Conservation (phyloP, 1,139 yeast species). For the Yamadazyma triangularis region DNA sequence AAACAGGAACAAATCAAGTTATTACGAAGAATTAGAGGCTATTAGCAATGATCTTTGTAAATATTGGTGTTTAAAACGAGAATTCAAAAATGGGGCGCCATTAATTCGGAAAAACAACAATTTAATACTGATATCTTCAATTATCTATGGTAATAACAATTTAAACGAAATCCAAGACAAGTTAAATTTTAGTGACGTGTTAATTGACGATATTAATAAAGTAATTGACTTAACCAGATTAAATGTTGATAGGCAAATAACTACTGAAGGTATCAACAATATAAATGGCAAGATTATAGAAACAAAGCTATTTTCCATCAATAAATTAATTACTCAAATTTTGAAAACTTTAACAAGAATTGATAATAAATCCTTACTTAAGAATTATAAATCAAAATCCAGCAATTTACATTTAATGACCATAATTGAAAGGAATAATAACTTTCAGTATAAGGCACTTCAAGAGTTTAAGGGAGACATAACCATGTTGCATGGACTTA, state of each 20-base stretch:
- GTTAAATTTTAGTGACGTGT: slow-evolving; percentile 37
- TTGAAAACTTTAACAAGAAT: slow-evolving; percentile 13
- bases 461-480: slow-evolving; percentile 18
- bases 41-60: slow-evolving; percentile 57
- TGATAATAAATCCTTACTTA: slow-evolving; percentile 18
- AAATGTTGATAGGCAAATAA: slow-evolving; percentile 22
- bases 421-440: slow-evolving; percentile 16
- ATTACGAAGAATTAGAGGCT: slow-evolving; percentile 23
- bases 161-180: slow-evolving; percentile 31
- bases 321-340: slow-evolving; percentile 15
- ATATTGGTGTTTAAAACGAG: slow-evolving; percentile 85
- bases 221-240: slow-evolving; percentile 37
- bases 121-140: slow-evolving; percentile 27
- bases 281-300: slow-evolving; percentile 17
- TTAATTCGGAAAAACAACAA: slow-evolving; percentile 57
- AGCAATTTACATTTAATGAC: slow-evolving; percentile 3
- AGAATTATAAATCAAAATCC: slow-evolving; percentile 12
- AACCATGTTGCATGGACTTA: slow-evolving; percentile 10
- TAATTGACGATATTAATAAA: slow-evolving; percentile 46
- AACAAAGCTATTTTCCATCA: slow-evolving; percentile 27
- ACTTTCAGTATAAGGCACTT: slow-evolving; percentile 16
- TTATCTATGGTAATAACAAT: slow-evolving; percentile 40
- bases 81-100: slow-evolving; percentile 70
- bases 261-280: slow-evolving; percentile 10
- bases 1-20: slow-evolving; percentile 19